A percentile compares a stretch with the other conserved stretches of the same genome.
These are phyloP conservation scores for Chalciporus chontae DNA, from an alignment of 768 basidiomycete genomes.

Conservation along the genomic window DNA sequence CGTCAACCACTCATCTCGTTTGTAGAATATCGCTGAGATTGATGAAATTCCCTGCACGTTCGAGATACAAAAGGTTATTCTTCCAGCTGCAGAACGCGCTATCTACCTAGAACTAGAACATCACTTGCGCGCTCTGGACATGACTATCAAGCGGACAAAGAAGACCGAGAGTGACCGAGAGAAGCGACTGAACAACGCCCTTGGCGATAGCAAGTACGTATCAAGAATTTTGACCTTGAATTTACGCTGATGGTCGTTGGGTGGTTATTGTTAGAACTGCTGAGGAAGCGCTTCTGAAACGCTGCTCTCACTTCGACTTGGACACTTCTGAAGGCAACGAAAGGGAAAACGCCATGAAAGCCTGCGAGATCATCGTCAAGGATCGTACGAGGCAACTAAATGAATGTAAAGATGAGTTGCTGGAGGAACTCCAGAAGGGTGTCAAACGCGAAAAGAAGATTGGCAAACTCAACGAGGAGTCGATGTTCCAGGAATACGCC, in stretches of 20 bases:
- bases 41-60: slow-evolving; percentile 86
- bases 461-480: slow-evolving; percentile 60
- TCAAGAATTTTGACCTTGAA: not conserved
- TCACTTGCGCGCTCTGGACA: slow-evolving; percentile 85
- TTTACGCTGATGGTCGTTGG: slow-evolving; percentile 3
- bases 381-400: slow-evolving; percentile 78
- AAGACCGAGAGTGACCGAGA: slow-evolving; percentile 77
- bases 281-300: slow-evolving; percentile 90
- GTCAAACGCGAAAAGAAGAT: slow-evolving; percentile 67
- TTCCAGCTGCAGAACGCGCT: slow-evolving; percentile 91
- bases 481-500: slow-evolving; percentile 76
- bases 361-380: slow-evolving; percentile 87
- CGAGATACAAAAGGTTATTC: slow-evolving; percentile 58
- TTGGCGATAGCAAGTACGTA: slow-evolving; percentile 80
- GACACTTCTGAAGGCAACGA: slow-evolving; percentile 52
- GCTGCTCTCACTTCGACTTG: slow-evolving; percentile 92
- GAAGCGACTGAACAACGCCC: slow-evolving; percentile 78
- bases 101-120: slow-evolving; percentile 95
- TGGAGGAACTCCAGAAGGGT: slow-evolving; percentile 60
- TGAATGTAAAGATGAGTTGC: slow-evolving; percentile 73
- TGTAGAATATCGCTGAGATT: slow-evolving; percentile 91
- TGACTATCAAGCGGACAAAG: slow-evolving; percentile 69
- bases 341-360: slow-evolving; percentile 77
- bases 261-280: slow-evolving; percentile 53
- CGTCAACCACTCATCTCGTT: slow-evolving; percentile 8